These are phyloP conservation scores for Neofusicoccum sp. DNA, from an alignment of 2,329 filamentous ascomycete species.

Conservation along the genomic window DNA sequence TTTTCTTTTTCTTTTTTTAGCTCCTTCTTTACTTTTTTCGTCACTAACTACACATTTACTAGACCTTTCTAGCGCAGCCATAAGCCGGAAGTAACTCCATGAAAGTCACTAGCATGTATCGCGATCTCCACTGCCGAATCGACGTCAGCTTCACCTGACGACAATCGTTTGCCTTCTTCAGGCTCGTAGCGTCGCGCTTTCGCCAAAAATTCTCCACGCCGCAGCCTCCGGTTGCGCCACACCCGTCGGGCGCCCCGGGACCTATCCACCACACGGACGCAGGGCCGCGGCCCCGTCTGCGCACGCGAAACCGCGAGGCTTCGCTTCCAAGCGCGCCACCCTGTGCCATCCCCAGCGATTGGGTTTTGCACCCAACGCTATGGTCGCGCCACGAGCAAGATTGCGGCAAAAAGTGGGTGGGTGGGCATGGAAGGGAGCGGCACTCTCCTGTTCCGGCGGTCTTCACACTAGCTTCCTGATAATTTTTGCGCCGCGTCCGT, in stretches of 20 bases:
- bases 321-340: neutral
- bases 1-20: neutral
- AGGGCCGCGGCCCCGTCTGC: neutral
- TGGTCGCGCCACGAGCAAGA: neutral
- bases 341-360: constrained; percentile 2
- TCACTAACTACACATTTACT: no score
- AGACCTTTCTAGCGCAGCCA: no score
- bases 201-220: neutral
- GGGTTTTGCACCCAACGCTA: neutral
- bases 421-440: neutral
- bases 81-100: no score
- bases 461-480: neutral
- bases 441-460: neutral
- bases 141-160: neutral
- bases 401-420: neutral
- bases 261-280: neutral
- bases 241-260: constrained; percentile 1
- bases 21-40: no score
- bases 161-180: neutral
- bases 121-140: neutral
- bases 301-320: neutral
- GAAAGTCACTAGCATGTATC: neutral
- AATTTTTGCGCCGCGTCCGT: neutral
- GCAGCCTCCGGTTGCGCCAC: constrained; percentile 7
- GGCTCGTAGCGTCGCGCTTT: neutral